Base-by-base conservation (phyloP, 345 rosid species). In the Gynandropsis gynandra region DNA sequence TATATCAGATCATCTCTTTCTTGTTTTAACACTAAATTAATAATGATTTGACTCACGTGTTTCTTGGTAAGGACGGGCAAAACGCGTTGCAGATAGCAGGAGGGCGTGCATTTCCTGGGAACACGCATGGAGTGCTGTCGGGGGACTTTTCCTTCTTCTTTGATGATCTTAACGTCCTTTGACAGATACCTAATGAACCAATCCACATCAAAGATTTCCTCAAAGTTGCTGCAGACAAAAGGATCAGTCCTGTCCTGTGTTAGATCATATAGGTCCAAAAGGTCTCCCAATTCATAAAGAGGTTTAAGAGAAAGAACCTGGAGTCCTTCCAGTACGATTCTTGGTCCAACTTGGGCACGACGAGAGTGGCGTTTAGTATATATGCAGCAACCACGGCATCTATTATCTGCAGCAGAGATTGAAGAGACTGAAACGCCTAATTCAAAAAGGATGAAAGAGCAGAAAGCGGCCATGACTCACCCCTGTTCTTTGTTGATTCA, bases 401-500 rank as follows among this genome's bases (percentile, higher is more conserved):
- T 36, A 76, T 80, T 63, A 90, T 86, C 97, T 89, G 83, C 70
- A 50, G 32, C 47, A 4, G 19, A 8, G 9, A 24, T 48, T 55
- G 8, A 40, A 46, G 17, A 39, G 15, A 13, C 34, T 8, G 54
- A 34, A 13, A 48, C 4, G 10, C 2, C 49, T 21, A 34, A 48
- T 15, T 24, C 37, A 15, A 63, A 31, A 47, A 54, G 55, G 4
- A 42, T 42, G 10, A 42, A 37, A 37, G 4, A 10, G 9, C 18
- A n/a, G 19, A 16, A 10, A 58, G 17, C 38, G 44, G 15, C 24
- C 24, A 24, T 32, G 49, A 58, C 85, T 68, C 65, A 87, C 98
- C 78, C 95, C 96, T 47, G 96, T 84, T 67, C 89, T 76, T 61
- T 87, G 96, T 52, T 90, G 96, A 76, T 90, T 90, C 38, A 90